Evolutionary conservation across 176 grass and related monocot species (phyloP).

Genomic region (Oryza glumipatula): DNA sequence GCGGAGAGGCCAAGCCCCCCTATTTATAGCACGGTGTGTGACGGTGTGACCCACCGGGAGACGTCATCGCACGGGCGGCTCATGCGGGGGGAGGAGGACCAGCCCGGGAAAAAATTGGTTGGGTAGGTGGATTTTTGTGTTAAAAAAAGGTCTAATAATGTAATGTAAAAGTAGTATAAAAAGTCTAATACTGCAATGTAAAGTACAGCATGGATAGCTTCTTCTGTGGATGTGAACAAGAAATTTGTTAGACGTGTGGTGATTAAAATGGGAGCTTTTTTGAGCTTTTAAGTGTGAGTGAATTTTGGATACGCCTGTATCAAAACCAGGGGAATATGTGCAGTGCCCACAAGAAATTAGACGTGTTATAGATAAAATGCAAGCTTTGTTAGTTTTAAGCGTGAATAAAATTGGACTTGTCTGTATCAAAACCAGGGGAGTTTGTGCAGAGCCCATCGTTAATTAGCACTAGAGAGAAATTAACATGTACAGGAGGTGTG

Average conservation of each 20-base stretch:
- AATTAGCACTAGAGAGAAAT: neutral
- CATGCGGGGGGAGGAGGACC: neutral
- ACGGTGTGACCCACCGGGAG: conserved; percentile 14
- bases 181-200: neutral
- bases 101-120: neutral
- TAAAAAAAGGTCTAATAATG: neutral
- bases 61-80: conserved; percentile 23
- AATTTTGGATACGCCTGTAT: neutral
- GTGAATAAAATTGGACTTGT: neutral
- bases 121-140: neutral
- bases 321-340: neutral
- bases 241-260: neutral
- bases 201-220: neutral
- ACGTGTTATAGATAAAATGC: neutral
- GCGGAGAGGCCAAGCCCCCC: neutral
- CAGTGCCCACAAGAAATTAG: neutral
- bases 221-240: neutral
- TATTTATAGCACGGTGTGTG: conserved; percentile 44
- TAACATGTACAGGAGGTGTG: neutral
- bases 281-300: neutral
- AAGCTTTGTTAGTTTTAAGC: neutral
- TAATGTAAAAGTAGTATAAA: neutral
- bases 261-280: neutral
- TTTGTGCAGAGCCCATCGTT: neutral
- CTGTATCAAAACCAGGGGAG: neutral